Evolutionary conservation across 2,329 filamentous ascomycete genomes (phyloP).

Genomic region (Cryphonectria carpinicola): DNA sequence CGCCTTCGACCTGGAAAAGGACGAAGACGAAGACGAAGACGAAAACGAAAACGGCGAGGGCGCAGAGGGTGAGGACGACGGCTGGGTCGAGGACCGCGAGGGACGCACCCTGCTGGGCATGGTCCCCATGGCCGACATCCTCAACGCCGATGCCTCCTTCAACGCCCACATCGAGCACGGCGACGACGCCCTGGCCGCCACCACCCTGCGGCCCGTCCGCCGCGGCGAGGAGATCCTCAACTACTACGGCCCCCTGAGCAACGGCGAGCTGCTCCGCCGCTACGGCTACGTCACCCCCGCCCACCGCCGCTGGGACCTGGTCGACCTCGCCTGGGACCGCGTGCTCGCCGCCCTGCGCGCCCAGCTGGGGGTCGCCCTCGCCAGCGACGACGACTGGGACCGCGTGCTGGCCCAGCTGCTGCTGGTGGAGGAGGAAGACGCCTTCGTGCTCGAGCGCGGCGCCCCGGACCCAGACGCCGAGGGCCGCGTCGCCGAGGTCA

Average conservation of each 20-base stretch:
- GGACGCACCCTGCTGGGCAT: slow-evolving; percentile 72
- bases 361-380: slow-evolving; percentile 38
- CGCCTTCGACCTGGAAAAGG: slow-evolving; percentile 76
- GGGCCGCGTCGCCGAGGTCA: slow-evolving; percentile 42
- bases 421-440: slow-evolving; percentile 65
- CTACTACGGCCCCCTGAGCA: slow-evolving; percentile 84
- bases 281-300: slow-evolving; percentile 86
- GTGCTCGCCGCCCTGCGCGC: slow-evolving; percentile 53
- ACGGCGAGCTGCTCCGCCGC: slow-evolving; percentile 78
- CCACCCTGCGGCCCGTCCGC: slow-evolving; percentile 68
- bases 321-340: slow-evolving; percentile 70
- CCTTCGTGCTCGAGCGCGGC: slow-evolving; percentile 68
- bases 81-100: slow-evolving; percentile 68
- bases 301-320: slow-evolving; percentile 80
- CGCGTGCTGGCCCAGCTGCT: slow-evolving; percentile 46
- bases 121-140: slow-evolving; percentile 87
- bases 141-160: slow-evolving; percentile 88
- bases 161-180: slow-evolving; percentile 66
- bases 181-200: slow-evolving; percentile 67
- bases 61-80: slow-evolving; percentile 49
- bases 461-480: slow-evolving; percentile 54
- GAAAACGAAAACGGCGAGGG: slow-evolving; percentile 60
- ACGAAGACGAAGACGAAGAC: slow-evolving; percentile 40
- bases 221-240: slow-evolving; percentile 81
- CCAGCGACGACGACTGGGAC: slow-evolving; percentile 31